phyloP scores from a whole-genome alignment of 306 rosid genomes.

The Quercus wislizeni region DNA sequence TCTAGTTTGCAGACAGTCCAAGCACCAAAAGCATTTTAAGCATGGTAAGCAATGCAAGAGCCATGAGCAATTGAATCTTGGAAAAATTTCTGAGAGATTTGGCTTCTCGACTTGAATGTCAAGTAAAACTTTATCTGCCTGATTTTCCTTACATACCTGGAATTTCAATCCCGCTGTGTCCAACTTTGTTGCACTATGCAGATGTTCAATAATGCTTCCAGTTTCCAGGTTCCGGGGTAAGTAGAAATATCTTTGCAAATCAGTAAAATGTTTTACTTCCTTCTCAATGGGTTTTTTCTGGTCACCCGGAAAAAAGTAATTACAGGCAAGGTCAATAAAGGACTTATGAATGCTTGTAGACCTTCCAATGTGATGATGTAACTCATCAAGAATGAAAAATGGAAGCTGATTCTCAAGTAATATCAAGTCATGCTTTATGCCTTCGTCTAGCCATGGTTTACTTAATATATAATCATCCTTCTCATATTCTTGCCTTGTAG shows the following conservation, averaged over 20 bases:
- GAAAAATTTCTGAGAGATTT: not conserved
- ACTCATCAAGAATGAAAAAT: no score
- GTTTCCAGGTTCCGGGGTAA: not conserved
- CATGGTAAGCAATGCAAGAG: not conserved
- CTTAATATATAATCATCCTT: not conserved
- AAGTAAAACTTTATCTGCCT: not conserved
- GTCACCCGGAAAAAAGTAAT: not conserved
- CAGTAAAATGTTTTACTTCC: not conserved
- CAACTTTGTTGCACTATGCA: constrained; percentile 7
- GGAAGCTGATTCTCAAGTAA: not conserved
- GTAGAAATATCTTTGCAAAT: constrained; percentile 15
- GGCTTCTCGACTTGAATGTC: not conserved
- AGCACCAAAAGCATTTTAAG: not conserved
- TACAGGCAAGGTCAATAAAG: not conserved
- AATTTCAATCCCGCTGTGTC: constrained; percentile 5
- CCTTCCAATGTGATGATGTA: no score
- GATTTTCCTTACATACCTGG: not conserved
- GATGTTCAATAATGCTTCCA: not conserved
- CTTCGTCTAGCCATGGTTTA: not conserved
- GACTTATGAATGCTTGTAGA: no score
- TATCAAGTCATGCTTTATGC: not conserved
- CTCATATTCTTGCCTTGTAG: not conserved
- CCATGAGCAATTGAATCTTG: not conserved
- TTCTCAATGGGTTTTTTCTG: not conserved
- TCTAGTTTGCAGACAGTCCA: not conserved